phyloP scores from a whole-genome alignment of 257 asterid genomes.

The Solanum gracilifrons region DNA sequence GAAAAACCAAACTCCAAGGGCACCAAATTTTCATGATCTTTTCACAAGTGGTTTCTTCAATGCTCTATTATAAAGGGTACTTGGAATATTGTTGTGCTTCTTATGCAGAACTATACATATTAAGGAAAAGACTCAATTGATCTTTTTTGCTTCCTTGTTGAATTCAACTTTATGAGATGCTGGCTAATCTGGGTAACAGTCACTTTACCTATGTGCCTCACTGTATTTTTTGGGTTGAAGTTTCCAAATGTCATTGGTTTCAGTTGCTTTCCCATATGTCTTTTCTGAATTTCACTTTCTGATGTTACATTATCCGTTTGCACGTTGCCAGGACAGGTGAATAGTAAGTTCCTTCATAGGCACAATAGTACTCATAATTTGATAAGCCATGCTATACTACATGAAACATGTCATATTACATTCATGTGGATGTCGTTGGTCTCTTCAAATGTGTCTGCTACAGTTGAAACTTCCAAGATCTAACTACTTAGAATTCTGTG shows the following conservation, averaged over 20 bases:
- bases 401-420: background rate
- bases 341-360: background rate
- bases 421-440: background rate
- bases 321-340: background rate
- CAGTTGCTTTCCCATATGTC: background rate
- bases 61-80: background rate
- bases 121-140: background rate
- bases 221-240: background rate
- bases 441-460: background rate
- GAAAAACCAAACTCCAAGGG: background rate
- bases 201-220: background rate
- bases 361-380: background rate
- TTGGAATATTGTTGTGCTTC: background rate
- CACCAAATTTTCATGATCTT: background rate
- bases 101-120: background rate
- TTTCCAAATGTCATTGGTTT: background rate
- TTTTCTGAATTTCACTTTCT: background rate
- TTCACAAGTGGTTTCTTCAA: background rate
- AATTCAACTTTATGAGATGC: background rate
- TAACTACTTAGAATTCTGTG: background rate
- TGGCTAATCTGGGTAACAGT: background rate
- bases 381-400: background rate
- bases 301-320: background rate
- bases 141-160: background rate
- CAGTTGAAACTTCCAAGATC: background rate